Evolutionary conservation across 2,329 filamentous ascomycete species (phyloP), one percentile per base, ranked within the genome.

Genomic region (Xylariaceae sp.): DNA sequence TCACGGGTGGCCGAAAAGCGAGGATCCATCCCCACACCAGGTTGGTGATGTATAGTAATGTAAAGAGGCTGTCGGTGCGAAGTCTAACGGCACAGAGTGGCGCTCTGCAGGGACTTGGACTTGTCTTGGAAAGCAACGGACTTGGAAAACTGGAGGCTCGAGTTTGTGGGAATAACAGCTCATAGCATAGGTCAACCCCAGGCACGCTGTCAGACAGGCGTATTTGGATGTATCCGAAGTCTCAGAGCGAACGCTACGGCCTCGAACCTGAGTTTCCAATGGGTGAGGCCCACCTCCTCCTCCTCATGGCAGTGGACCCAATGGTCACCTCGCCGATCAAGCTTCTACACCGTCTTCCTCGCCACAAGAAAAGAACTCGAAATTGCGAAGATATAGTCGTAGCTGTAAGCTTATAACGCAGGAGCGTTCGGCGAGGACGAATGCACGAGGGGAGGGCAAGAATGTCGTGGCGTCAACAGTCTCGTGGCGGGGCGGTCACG

Each of bases 1-100:
- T 86, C 83, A 67, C 81, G 80, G 63, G 77, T 76, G 61, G 78
- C 74, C 44, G 77, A 67, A 66, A 83, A 83, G 62, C 82, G 80
- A 60, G 79, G 72, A 80, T 87, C 84, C 84, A 87, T 87, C 61
- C 79, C 80, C 71, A 62, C 57, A 52, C 62, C 48, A 43, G 26
- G 21, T 47, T 53, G 49, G 45, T 16, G 22, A 49, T 52, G 30
- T 54, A 48, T 39, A 53, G 58, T 59, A 50, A 57, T 16, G 51
- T 34, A 46, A 51, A 56, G 52, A 50, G 43, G 37, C 49, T 44
- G 45, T 43, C 29, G 43, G 34, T 52, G 54, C 44, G 51, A 50
- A 51, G 50, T 55, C 32, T 41, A 43, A 34, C 37, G 45, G 47
- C 39, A 50, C 34, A 32, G 44, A 12, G 51, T 49, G 45, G 49